Evolutionary conservation across 148 eudicot species (phyloP).

Genomic region (Chenopodium quinoa): DNA sequence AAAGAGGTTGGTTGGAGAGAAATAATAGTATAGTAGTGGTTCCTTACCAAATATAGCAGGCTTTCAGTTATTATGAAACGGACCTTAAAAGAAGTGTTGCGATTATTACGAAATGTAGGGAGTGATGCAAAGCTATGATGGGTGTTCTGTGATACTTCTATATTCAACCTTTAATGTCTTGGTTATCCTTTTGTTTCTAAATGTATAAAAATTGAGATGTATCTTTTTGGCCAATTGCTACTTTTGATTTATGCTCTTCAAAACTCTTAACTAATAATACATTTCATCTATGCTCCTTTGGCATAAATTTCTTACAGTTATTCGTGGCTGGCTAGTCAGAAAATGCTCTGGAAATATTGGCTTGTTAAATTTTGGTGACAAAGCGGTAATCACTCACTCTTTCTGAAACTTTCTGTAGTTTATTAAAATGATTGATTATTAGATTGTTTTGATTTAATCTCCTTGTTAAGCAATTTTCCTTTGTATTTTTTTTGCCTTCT

Average conservation of each 20-base stretch:
- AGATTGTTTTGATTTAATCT: neutral
- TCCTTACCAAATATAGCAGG: too few relatives aligned
- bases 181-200: neutral
- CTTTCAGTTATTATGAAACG: too few relatives aligned
- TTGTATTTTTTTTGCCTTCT: neutral
- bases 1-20: too few relatives aligned
- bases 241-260: neutral
- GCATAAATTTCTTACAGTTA: constrained; percentile 38
- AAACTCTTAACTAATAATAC: neutral
- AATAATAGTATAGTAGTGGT: too few relatives aligned
- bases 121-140: neutral
- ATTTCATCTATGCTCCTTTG: neutral
- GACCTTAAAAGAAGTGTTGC: too few relatives aligned
- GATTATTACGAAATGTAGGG: too few relatives aligned
- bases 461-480: neutral
- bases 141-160: neutral
- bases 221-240: neutral
- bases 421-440: too few relatives aligned
- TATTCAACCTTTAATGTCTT: neutral
- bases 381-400: constrained; percentile 43
- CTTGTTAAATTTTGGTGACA: constrained; percentile 59
- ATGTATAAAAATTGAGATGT: neutral
- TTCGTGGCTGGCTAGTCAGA: constrained; percentile 92
- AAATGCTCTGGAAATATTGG: constrained; percentile 89
- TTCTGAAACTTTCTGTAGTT: neutral